Percentiles rank a stretch among this genome's conserved stretches.
phyloP scores from a whole-genome alignment of 1,139 yeast species.

The Tardiomyces blankii region DNA sequence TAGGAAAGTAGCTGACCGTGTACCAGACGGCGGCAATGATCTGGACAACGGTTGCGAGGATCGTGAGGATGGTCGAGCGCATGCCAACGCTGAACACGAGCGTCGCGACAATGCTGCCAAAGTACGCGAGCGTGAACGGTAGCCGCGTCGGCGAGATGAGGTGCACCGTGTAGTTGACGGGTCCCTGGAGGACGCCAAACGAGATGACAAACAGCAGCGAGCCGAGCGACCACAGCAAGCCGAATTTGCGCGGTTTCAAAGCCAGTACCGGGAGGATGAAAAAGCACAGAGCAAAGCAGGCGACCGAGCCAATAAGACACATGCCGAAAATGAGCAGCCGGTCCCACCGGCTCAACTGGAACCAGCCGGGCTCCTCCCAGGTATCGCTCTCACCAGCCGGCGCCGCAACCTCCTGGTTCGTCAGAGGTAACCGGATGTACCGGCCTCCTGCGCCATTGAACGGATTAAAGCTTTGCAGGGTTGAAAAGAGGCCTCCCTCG shows the following conservation, averaged over 20 bases:
- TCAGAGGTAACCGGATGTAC: slow-evolving; percentile 43
- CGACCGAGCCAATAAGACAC: slow-evolving; percentile 62
- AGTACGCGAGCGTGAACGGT: slow-evolving; percentile 70
- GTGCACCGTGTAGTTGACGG: slow-evolving; percentile 65
- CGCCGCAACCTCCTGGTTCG: slow-evolving; percentile 37
- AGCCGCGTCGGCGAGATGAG: slow-evolving; percentile 65
- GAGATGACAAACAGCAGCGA: slow-evolving; percentile 77
- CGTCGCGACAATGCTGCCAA: slow-evolving; percentile 61
- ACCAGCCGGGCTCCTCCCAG: slow-evolving; percentile 47
- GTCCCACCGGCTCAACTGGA: slow-evolving; percentile 62
- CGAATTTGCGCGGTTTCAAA: slow-evolving; percentile 84
- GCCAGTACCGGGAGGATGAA: slow-evolving; percentile 84
- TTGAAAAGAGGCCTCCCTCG: slow-evolving; percentile 28
- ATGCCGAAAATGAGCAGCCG: slow-evolving; percentile 66
- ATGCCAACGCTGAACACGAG: slow-evolving; percentile 44
- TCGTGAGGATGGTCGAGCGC: slow-evolving; percentile 62
- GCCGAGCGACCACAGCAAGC: slow-evolving; percentile 77
- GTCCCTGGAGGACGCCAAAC: slow-evolving; percentile 90
- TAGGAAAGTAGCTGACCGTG: slow-evolving; percentile 86
- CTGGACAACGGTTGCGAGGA: slow-evolving; percentile 67
- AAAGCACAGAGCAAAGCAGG: slow-evolving; percentile 75
- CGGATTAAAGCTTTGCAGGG: slow-evolving; percentile 30
- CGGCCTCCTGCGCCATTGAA: slow-evolving; percentile 32
- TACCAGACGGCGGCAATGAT: slow-evolving; percentile 80
- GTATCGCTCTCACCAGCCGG: slow-evolving; percentile 14